Evolutionary conservation across 306 rosid genomes (phyloP).

Genomic region (Herpetospermum pedunculosum): DNA sequence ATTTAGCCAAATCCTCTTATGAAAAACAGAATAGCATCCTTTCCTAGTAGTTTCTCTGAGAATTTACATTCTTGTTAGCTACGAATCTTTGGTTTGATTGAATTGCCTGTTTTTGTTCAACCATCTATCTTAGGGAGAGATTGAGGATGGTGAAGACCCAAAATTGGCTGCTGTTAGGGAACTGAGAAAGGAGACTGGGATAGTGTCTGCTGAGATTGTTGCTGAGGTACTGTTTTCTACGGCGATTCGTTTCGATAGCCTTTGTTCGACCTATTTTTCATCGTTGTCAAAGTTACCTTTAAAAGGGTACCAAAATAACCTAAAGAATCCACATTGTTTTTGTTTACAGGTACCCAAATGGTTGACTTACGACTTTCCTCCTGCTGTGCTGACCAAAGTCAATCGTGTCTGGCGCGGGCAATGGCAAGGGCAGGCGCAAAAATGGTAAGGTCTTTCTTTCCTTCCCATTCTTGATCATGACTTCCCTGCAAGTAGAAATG

Average conservation of each 20-base stretch:
- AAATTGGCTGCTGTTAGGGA: slow-evolving; percentile 81
- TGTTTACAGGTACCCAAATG: slow-evolving; percentile 67
- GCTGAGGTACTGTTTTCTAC: slow-evolving; percentile 43
- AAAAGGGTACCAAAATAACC: not conserved
- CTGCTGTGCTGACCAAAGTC: slow-evolving; percentile 88
- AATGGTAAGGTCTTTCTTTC: slow-evolving; percentile 42
- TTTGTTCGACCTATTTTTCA: not conserved
- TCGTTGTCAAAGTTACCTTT: not conserved
- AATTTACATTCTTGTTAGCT: not conserved
- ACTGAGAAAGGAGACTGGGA: slow-evolving; percentile 87
- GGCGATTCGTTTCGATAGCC: not conserved
- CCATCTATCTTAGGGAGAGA: slow-evolving; percentile 52
- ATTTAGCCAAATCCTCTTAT: not conserved
- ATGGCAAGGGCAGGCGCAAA: slow-evolving; percentile 99
- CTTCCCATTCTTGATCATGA: not conserved
- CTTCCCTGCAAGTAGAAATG: not conserved
- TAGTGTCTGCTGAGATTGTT: slow-evolving; percentile 67
- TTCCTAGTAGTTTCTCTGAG: not conserved
- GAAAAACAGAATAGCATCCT: not conserved
- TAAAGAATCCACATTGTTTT: slow-evolving; percentile 13
- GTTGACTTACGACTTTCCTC: slow-evolving; percentile 94
- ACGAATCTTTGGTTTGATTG: not conserved
- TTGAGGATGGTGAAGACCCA: slow-evolving; percentile 94
- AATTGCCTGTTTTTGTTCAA: not conserved
- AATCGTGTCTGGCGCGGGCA: slow-evolving; percentile 97